Conservation (phyloP, 305 asterid species). For the Caryopteris hybrid region DNA sequence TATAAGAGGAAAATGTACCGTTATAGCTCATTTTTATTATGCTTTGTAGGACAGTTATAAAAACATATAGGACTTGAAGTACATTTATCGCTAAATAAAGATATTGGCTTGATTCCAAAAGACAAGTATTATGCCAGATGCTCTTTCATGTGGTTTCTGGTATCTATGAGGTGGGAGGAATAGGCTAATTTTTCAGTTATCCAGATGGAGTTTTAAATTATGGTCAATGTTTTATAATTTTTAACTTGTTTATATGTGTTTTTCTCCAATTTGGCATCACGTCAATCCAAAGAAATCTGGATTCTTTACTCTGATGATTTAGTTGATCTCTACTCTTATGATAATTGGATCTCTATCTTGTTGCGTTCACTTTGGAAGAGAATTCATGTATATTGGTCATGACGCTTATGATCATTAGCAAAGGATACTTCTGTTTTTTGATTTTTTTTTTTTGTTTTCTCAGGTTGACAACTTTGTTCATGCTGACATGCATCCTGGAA, state of each 20-base stretch:
- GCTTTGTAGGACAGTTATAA: not conserved
- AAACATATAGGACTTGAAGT: constrained; percentile 1
- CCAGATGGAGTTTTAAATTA: too few species aligned
- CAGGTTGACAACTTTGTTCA: constrained; percentile 99
- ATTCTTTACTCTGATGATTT: not conserved
- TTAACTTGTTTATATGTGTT: not conserved
- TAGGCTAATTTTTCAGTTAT: not conserved
- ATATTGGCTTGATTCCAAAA: not conserved
- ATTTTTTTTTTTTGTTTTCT: constrained; percentile 13
- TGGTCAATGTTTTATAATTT: not conserved
- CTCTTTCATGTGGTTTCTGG: not conserved
- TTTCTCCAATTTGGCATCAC: not conserved
- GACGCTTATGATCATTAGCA: not conserved
- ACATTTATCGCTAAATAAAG: not conserved
- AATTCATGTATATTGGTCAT: not conserved
- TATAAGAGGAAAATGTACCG: not conserved
- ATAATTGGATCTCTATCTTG: not conserved
- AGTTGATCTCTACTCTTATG: not conserved
- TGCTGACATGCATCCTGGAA: constrained; percentile 99
- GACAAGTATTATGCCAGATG: not conserved
- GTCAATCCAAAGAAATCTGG: not conserved
- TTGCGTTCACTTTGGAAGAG: not conserved
- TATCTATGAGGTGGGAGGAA: not conserved
- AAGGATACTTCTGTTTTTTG: constrained; percentile 11
- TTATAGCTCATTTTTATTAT: not conserved